phyloP scores from a whole-genome alignment of 805 yeast species.

The Teunomyces atbi region DNA sequence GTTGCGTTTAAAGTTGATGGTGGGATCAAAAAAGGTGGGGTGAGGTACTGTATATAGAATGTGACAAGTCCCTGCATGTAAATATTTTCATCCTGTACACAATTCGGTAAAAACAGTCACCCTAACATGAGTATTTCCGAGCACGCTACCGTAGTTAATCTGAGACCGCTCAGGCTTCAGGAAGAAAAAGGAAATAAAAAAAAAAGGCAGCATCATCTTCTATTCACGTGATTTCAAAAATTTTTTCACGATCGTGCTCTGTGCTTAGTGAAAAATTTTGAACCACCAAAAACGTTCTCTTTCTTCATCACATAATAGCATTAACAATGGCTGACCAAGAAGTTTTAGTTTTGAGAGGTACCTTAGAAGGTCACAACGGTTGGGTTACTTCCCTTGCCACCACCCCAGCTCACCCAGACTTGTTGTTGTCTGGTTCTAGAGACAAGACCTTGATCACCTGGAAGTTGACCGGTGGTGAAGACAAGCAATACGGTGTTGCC shows the following conservation, averaged over 20 bases:
- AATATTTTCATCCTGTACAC: slow-evolving; percentile 13
- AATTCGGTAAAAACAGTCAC: slow-evolving; percentile 40
- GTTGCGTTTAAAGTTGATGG: neutral
- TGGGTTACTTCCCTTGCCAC: slow-evolving; percentile 99
- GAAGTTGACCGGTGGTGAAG: slow-evolving; percentile 94
- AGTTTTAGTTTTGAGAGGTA: slow-evolving; percentile 99
- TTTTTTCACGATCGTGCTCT: slow-evolving; percentile 2
- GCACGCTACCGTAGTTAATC: slow-evolving; percentile 27
- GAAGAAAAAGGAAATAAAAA: no score
- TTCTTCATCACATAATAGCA: slow-evolving; percentile 7
- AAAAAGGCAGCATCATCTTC: no score
- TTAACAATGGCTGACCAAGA: slow-evolving; percentile 73
- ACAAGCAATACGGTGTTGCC: slow-evolving; percentile 92
- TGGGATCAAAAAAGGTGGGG: neutral
- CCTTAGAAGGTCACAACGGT: slow-evolving; percentile 83
- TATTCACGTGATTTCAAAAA: slow-evolving; percentile 8
- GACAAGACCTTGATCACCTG: slow-evolving; percentile 98
- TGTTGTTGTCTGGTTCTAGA: slow-evolving; percentile 97
- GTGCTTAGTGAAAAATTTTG: slow-evolving; percentile 1
- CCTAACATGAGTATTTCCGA: slow-evolving; percentile 35
- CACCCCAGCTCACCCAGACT: slow-evolving; percentile 96
- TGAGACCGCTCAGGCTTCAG: slow-evolving; percentile 17
- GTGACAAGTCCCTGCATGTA: neutral
- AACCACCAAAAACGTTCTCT: neutral
- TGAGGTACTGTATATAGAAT: neutral